Evolutionary conservation across 371 early-diverging fungal species (phyloP).

Genomic region (Rhizopus delemar): DNA sequence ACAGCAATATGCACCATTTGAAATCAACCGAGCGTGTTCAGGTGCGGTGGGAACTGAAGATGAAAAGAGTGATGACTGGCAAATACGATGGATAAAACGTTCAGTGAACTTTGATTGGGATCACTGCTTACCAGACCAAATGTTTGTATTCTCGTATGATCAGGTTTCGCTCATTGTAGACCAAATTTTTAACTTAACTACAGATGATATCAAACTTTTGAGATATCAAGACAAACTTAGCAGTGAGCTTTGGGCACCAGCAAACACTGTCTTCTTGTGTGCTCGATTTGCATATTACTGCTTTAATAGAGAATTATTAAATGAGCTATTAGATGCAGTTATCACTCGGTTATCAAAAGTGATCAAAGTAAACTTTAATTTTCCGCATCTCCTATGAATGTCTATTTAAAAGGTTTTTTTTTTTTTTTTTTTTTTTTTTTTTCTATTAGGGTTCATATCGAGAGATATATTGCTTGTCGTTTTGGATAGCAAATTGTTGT

Average conservation of each 20-base stretch:
- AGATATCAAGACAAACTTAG: constrained; percentile 25
- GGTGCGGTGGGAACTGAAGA: too few species aligned
- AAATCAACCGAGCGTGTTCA: constrained; percentile 36
- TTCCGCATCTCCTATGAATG: too few species aligned
- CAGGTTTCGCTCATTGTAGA: constrained; percentile 69
- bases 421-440: background rate
- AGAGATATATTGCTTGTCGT: constrained; percentile 51
- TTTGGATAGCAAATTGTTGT: constrained; percentile 81
- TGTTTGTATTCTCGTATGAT: constrained; percentile 82
- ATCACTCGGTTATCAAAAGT: constrained; percentile 54
- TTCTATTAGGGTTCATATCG: constrained; percentile 24
- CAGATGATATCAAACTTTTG: constrained; percentile 25
- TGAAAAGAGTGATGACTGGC: too few species aligned
- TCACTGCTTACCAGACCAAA: constrained; percentile 76
- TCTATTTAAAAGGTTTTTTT: constrained; percentile 7
- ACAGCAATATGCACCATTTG: too few species aligned
- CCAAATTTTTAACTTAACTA: constrained; percentile 56
- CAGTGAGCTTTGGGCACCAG: constrained; percentile 66
- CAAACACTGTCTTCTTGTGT: constrained; percentile 82
- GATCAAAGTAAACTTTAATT: constrained; percentile 44
- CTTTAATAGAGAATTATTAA: constrained; percentile 65
- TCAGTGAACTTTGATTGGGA: constrained; percentile 51
- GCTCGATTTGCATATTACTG: constrained; percentile 86
- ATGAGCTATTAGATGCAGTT: constrained; percentile 57
- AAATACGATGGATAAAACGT: too few species aligned